Evolutionary conservation across 805 yeast genomes (phyloP), one percentile per base, ranked within the genome.

Genomic region (Wickerhamomyces chambardii): DNA sequence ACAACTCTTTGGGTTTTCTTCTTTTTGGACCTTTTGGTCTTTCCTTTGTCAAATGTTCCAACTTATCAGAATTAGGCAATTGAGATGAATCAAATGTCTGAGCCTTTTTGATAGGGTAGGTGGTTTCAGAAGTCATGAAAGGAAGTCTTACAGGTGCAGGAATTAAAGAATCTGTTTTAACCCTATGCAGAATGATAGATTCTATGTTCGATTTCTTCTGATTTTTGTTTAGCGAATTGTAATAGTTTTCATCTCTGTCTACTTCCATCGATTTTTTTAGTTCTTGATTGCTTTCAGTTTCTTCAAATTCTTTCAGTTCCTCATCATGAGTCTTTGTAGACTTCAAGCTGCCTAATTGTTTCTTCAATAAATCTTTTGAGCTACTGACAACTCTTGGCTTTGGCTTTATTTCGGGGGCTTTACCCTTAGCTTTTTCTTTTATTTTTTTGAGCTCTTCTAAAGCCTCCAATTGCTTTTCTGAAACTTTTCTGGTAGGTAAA

Each of bases 21-120:
- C 66, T 44, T 37, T 58, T 60, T 25, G 63, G 65, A 5, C 62
- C 64, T 37, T 45, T 55, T 5, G 61, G 43, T 37, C 65, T 50
- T 4, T 44, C 36, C 28, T 56, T 58, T 17, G 50, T 59, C 18
- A 53, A 39, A 33, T 59, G 65, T 1, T 45, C 48, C 25, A 59
- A 36, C 16, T 34, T 28, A n/a, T 33, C 41, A 15, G 17, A 34
- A 10, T 15, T 21, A 6, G 18, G 3, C 17, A 31, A 31, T 8
- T 31, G 22, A 3, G 45, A 35, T 14, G 35, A 18, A 35, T 47
- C 46, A 28, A 51, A 46, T 1, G 56, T 48, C n/a, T 43, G 30
- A 6, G 55, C 51, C 30, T 39, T 50, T 32, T 40, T 39, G 3
- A 44, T 6, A 41, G 14, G 39, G 40, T 17, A 36, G 15, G 15